A percentile compares a stretch with the other conserved stretches of the same genome.
Evolutionary conservation across 2,329 filamentous ascomycete species (phyloP).

Genomic region (Ophiognomonia clavigignenti-juglandacearum): DNA sequence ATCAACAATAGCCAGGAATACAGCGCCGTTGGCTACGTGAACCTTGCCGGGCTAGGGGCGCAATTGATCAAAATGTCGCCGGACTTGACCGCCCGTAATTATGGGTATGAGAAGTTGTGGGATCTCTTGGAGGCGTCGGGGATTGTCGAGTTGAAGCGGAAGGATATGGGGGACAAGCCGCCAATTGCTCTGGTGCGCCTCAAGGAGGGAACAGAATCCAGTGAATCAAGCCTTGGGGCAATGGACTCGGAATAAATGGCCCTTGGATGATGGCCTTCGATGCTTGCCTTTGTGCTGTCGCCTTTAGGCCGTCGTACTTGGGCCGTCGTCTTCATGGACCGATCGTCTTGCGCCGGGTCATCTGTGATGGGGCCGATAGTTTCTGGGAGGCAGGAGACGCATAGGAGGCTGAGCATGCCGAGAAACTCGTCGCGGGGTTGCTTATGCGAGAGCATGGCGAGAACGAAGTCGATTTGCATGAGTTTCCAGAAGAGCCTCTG

Average conservation of each 20-base stretch:
- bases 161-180: background rate
- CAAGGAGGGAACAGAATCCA: too few relatives aligned
- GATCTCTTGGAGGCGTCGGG: conserved; percentile 15
- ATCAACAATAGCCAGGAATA: conserved; percentile 14
- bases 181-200: background rate
- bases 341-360: conserved; percentile 34
- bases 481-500: conserved; percentile 59
- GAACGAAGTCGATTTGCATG: conserved; percentile 61
- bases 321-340: too few relatives aligned
- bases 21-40: conserved; percentile 25
- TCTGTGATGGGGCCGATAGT: conserved; percentile 63
- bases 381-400: conserved; percentile 57
- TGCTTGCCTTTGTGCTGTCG: too few relatives aligned
- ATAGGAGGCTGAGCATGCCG: conserved; percentile 60
- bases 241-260: too few relatives aligned
- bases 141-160: conserved; percentile 11
- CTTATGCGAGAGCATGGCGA: conserved; percentile 62
- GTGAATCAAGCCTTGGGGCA: too few relatives aligned
- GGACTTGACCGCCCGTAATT: conserved; percentile 27
- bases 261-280: too few relatives aligned
- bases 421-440: conserved; percentile 61
- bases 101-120: conserved; percentile 22
- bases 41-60: conserved; percentile 22
- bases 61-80: conserved; percentile 23
- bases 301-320: too few relatives aligned